Evolutionary conservation across 768 basidiomycete genomes (phyloP).

Genomic region (Fomitopsis serialis): DNA sequence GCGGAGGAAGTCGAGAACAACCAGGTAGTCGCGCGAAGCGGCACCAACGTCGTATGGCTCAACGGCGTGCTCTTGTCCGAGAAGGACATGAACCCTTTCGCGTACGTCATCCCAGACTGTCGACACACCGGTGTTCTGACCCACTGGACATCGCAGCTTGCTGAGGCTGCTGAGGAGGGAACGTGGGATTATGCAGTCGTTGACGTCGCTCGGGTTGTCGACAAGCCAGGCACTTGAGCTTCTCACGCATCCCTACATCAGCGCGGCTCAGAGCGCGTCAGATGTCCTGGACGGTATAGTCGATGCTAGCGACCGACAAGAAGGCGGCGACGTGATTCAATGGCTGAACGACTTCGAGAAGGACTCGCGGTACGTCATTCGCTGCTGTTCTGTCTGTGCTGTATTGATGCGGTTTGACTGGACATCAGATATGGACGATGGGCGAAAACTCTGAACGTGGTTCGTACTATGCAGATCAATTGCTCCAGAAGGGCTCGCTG

Average conservation of each 20-base stretch:
- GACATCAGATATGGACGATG: slow-evolving; percentile 19
- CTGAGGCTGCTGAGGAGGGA: slow-evolving; percentile 73
- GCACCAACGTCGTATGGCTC: slow-evolving; percentile 65
- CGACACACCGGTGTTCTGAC: background rate
- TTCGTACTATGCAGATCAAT: background rate
- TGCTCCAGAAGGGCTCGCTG: too few species aligned
- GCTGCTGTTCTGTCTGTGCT: slow-evolving; percentile 4
- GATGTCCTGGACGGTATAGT: slow-evolving; percentile 68
- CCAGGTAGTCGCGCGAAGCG: slow-evolving; percentile 44
- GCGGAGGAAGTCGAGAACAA: slow-evolving; percentile 54
- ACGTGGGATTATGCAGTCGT: slow-evolving; percentile 48
- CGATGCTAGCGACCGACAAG: slow-evolving; percentile 83
- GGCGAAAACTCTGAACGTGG: slow-evolving; percentile 14
- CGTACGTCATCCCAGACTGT: slow-evolving; percentile 35
- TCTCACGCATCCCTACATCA: slow-evolving; percentile 59
- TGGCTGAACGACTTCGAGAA: slow-evolving; percentile 94
- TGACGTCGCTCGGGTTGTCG: slow-evolving; percentile 59
- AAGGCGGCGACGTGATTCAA: slow-evolving; percentile 67
- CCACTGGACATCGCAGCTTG: slow-evolving; percentile 34
- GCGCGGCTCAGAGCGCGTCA: slow-evolving; percentile 41
- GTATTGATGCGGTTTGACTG: background rate
- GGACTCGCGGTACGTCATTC: slow-evolving; percentile 54
- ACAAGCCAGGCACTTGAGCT: slow-evolving; percentile 66
- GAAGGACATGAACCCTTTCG: slow-evolving; percentile 67
- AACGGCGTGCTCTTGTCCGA: slow-evolving; percentile 65